phyloP scores from a whole-genome alignment of 179 eudicot genomes.

The Vitellaria paradoxa region DNA sequence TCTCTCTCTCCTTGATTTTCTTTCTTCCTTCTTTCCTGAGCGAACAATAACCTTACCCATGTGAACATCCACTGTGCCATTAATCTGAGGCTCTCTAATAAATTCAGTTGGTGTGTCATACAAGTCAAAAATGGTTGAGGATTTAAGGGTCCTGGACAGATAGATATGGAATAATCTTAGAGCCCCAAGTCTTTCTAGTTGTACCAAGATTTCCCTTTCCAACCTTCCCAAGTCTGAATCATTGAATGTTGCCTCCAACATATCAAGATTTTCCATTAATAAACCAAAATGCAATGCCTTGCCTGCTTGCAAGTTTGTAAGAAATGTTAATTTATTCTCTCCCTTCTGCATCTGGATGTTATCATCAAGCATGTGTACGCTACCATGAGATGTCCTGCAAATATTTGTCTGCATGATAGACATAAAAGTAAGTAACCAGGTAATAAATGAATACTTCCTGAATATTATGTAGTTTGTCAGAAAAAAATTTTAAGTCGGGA shows the following conservation, averaged over 20 bases:
- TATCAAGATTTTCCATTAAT: conserved; percentile 58
- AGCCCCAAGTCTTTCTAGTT: conserved; percentile 76
- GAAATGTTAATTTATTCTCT: conserved; percentile 28
- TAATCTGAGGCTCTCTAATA: conserved; percentile 23
- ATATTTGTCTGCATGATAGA: conserved; percentile 35
- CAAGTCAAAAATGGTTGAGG: conserved; percentile 23
- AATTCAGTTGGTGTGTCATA: conserved; percentile 26
- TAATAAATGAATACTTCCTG: not conserved
- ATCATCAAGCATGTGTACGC: conserved; percentile 26
- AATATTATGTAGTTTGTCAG: not conserved
- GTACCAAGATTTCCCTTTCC: conserved; percentile 64
- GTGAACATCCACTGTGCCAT: conserved; percentile 18
- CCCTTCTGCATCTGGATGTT: conserved; percentile 21
- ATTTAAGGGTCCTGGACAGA: conserved; percentile 48
- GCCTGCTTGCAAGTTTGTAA: conserved; percentile 40
- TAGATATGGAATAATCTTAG: conserved; percentile 53
- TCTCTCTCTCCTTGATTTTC: conserved; percentile 50
- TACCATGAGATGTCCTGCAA: conserved; percentile 28
- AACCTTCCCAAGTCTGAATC: conserved; percentile 51
- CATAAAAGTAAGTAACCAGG: not conserved
- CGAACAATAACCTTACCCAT: conserved; percentile 34
- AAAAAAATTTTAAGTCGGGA: not conserved
- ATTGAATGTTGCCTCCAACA: conserved; percentile 56
- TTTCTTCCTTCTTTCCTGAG: conserved; percentile 62
- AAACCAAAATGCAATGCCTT: conserved; percentile 49